Evolutionary conservation across 2,329 filamentous ascomycete species (phyloP).

Genomic region (Pseudogymnoascus sp.): DNA sequence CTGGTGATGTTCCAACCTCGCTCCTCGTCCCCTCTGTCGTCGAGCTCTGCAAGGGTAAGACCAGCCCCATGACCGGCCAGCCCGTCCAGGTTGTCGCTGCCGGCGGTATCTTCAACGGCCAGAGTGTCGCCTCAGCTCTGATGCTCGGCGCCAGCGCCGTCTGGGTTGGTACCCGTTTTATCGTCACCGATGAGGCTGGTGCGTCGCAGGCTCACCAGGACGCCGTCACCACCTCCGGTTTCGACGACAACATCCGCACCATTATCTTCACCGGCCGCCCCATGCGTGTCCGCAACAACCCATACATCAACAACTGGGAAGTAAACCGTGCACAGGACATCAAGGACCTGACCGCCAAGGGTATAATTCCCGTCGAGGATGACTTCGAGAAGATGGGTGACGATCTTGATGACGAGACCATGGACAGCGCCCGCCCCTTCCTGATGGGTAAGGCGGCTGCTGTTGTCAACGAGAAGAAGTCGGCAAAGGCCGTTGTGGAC

Average conservation of each 20-base stretch:
- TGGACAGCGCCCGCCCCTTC: constrained; percentile 86
- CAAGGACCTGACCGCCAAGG: constrained; percentile 81
- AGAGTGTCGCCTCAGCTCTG: constrained; percentile 78
- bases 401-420: constrained; percentile 67
- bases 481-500: constrained; percentile 84
- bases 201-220: constrained; percentile 92
- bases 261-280: constrained; percentile 98
- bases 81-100: constrained; percentile 89
- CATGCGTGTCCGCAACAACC: constrained; percentile 83
- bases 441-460: constrained; percentile 96
- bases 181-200: constrained; percentile 87
- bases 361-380: constrained; percentile 84
- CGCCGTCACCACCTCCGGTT: constrained; percentile 80
- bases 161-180: constrained; percentile 95
- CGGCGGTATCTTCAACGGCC: constrained; percentile 88
- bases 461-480: constrained; percentile 86
- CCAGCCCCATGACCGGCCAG: constrained; percentile 75
- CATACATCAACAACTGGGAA: constrained; percentile 95
- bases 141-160: constrained; percentile 89
- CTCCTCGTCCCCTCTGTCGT: constrained; percentile 90
- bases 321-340: constrained; percentile 83
- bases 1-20: constrained; percentile 83
- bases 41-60: constrained; percentile 69
- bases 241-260: constrained; percentile 92
- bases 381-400: constrained; percentile 82